Evolutionary conservation across 2,329 filamentous ascomycete species (phyloP), one percentile per base, ranked within the genome.

Genomic region (Cladophialophora psammophila): DNA sequence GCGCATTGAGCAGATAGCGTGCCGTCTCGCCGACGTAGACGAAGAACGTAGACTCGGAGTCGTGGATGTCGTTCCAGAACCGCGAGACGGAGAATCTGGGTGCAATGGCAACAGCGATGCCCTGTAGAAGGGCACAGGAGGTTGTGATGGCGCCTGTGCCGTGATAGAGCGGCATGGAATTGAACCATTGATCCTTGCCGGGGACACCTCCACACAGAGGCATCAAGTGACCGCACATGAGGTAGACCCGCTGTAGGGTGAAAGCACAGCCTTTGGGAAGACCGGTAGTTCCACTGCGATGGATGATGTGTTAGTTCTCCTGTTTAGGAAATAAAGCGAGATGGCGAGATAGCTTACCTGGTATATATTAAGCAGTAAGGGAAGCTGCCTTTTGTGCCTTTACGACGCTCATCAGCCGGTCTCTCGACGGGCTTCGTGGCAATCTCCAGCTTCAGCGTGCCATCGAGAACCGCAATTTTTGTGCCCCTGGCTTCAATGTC

Each of bases 91-190:
- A 73, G 60, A 74, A 74, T 15, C 76, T 78, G 10, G 77, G 78
- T 0, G 76, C 80, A 1, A 83, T 73, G 0, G 79, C 79, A 5
- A 82, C 71, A 7, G 75, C 73, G 0, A 84, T 69, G 2, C 87
- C 85, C 3, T 69, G 67, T 5, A 69, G 36, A 67, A 92, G 78
- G 72, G 85, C 86, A 4, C 78, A 78, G 60, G 90, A 83, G 36
- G 85, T 82, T 5, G 81, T 83, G 38, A 90, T 87, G 18, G 86
- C 86, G 6, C 90, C 91, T 0, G 91, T 93, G 13, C 90, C 90
- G 76, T 94, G 91, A 74, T 93, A 93, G 36, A 92, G 80, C 0
- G 87, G 91, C 90, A 93, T 93, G 77, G 89, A 91, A 74, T 88
- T 86, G 74, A 93, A 93, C 85, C 88, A 92, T 32, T 88, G 81